Percentiles rank a stretch among this genome's conserved stretches.
Evolutionary conservation across 148 eudicot species (phyloP).

Genomic region (Chenopodium quinoa): DNA sequence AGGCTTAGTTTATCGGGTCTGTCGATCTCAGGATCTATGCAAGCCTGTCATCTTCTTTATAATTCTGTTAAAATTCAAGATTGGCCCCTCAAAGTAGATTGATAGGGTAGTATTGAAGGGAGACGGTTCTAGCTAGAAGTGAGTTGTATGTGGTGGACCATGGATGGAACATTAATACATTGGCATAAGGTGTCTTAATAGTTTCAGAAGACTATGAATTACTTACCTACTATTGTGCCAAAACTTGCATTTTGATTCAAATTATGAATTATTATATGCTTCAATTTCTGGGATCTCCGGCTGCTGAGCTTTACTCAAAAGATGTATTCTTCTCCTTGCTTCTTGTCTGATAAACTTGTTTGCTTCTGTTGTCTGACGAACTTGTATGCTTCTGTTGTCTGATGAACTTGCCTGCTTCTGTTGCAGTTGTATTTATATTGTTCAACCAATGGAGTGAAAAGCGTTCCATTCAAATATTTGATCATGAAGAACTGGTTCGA

Average conservation of each 20-base stretch:
- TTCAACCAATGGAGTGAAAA: slow-evolving; percentile 40
- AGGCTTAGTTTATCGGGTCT: too few species aligned
- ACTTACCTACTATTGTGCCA: neutral
- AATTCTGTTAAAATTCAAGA: too few species aligned
- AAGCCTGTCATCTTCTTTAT: too few species aligned
- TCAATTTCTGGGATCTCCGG: neutral
- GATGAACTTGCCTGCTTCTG: slow-evolving; percentile 5
- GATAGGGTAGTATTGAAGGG: too few species aligned
- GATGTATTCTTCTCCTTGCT: neutral
- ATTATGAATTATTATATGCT: neutral
- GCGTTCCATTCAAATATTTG: slow-evolving; percentile 46
- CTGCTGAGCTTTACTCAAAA: neutral
- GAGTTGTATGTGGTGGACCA: neutral
- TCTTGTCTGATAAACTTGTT: neutral
- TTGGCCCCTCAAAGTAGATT: too few species aligned
- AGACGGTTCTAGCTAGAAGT: neutral
- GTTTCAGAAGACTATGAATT: neutral
- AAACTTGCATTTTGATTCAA: neutral
- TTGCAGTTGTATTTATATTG: slow-evolving; percentile 70
- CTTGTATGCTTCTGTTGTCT: slow-evolving; percentile 1
- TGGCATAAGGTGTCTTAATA: neutral
- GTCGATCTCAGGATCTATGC: too few species aligned
- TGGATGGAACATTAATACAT: neutral
- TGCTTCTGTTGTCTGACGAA: slow-evolving; percentile 14
- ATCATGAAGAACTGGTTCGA: slow-evolving; percentile 65